phyloP scores from a whole-genome alignment of 805 yeast species.

The Kodamaea laetipori region DNA sequence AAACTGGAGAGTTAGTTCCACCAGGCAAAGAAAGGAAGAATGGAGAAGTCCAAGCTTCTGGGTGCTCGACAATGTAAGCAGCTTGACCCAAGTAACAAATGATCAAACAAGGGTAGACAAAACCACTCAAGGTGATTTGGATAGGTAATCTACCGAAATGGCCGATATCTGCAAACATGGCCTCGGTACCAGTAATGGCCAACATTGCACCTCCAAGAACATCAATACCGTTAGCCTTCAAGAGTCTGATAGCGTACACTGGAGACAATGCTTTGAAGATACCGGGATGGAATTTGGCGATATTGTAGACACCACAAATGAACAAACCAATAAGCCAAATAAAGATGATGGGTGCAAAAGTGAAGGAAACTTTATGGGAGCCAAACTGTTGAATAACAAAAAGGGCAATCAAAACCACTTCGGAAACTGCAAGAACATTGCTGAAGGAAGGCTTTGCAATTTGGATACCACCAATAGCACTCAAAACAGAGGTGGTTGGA shows the following conservation, averaged over 20 bases:
- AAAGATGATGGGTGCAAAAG: constrained; percentile 57
- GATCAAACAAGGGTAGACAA: constrained; percentile 56
- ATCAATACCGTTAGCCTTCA: constrained; percentile 44
- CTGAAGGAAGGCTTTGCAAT: constrained; percentile 50
- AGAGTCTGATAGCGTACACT: constrained; percentile 48
- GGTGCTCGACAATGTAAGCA: constrained; percentile 47
- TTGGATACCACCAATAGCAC: constrained; percentile 58
- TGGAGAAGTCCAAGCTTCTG: constrained; percentile 41
- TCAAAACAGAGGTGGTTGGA: constrained; percentile 62
- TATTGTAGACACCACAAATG: constrained; percentile 49
- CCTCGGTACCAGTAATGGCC: constrained; percentile 60
- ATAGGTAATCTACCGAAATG: constrained; percentile 54
- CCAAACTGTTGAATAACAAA: constrained; percentile 54
- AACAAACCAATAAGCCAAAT: constrained; percentile 52
- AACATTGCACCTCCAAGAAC: constrained; percentile 54
- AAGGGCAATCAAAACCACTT: constrained; percentile 46
- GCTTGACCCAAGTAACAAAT: constrained; percentile 61
- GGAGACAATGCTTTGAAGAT: constrained; percentile 55
- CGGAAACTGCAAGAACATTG: constrained; percentile 51
- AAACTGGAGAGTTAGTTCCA: constrained; percentile 42
- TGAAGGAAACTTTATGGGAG: constrained; percentile 46
- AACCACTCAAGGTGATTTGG: constrained; percentile 45
- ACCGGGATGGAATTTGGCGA: constrained; percentile 41
- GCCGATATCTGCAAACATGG: constrained; percentile 66
- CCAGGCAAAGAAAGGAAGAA: constrained; percentile 57